Evolutionary conservation across 2,329 filamentous ascomycete genomes (phyloP), one percentile per base, ranked within the genome.

Genomic region (Pezicula neosporulosa): DNA sequence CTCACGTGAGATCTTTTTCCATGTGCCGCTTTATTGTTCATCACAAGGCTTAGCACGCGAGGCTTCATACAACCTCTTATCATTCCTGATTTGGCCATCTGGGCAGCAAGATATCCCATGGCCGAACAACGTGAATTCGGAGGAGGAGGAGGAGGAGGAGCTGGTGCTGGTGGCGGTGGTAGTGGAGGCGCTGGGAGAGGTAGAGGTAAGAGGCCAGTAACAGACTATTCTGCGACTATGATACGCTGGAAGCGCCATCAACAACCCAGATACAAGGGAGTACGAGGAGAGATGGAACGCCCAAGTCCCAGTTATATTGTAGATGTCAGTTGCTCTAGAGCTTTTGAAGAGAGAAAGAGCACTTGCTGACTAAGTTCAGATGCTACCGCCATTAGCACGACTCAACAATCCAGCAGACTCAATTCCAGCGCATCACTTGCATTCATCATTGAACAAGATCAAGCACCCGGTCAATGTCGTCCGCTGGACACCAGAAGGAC

Each of bases 371-470:
- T 24, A 18, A 41, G 15, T 35, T 30, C 62, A 94, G 89, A 93
- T 97, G 83, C 77, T 95, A 21, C 92, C 93, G 3, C 93, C 94
- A 1, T 77, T 86, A 41, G 91, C 89, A 35, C 81, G 89, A 66
- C 75, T 85, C 48, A 80, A 85, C 57, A 85, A 81, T 56, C 85
- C 92, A 18, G 90, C 86, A 52, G 91, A 97, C 68, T 88, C 90
- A 1, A 88, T 99, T 43, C 93, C 94, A 12, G 89, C 90, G n/a
- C 93, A 94, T 63, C 92, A 97, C 67, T 80, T 99, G 38, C 94
- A 99, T 68, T 95, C 94, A n/a, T 97, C 94, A 0, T 81, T 97
- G 6, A 97, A 97, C 74, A 99, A 99, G 67, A 92, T 96, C 64
- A 96, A 96, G 66, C 94, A 97, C 62, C 94, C 94, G 2, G 89